These are phyloP conservation scores for Cystobasidiaceae sp. DNA, from an alignment of 1,284 basidiomycete genomes.

Conservation along the genomic window DNA sequence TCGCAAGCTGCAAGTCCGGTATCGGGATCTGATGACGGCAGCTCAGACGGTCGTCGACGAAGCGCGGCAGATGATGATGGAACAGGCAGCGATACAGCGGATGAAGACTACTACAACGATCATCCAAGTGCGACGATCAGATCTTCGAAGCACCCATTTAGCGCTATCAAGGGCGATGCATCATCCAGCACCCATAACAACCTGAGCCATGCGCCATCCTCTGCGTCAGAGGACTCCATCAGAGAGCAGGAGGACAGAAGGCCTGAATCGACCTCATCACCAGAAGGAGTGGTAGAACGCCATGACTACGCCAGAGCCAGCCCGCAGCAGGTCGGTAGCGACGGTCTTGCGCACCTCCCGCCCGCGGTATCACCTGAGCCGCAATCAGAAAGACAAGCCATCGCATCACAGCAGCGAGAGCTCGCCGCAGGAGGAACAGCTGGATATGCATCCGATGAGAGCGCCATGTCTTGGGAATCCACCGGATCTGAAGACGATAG, in stretches of 20 bases:
- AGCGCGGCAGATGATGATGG: too few species aligned
- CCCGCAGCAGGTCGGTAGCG: too few species aligned
- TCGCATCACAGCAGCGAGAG: not conserved
- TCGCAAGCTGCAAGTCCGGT: not conserved
- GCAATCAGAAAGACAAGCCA: not conserved
- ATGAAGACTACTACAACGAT: constrained; percentile 10
- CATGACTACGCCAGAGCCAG: too few species aligned
- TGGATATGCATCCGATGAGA: constrained; percentile 12
- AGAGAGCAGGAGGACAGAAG: too few species aligned
- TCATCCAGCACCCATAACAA: too few species aligned
- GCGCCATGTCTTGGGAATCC: constrained; percentile 22
- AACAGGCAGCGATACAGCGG: not conserved
- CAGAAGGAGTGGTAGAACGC: too few species aligned
- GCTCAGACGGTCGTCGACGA: not conserved
- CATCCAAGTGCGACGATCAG: constrained; percentile 1
- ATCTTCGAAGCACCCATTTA: too few species aligned
- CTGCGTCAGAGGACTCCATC: too few species aligned
- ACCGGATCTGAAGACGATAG: constrained; percentile 5
- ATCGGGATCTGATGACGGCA: not conserved
- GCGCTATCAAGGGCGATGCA: too few species aligned
- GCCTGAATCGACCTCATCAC: too few species aligned
- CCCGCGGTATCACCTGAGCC: constrained; percentile 14
- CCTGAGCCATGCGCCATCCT: too few species aligned
- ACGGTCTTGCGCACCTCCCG: not conserved
- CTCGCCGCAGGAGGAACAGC: constrained; percentile 4